Conservation (phyloP, 2,329 filamentous ascomycete species). For the Claviceps africana region DNA sequence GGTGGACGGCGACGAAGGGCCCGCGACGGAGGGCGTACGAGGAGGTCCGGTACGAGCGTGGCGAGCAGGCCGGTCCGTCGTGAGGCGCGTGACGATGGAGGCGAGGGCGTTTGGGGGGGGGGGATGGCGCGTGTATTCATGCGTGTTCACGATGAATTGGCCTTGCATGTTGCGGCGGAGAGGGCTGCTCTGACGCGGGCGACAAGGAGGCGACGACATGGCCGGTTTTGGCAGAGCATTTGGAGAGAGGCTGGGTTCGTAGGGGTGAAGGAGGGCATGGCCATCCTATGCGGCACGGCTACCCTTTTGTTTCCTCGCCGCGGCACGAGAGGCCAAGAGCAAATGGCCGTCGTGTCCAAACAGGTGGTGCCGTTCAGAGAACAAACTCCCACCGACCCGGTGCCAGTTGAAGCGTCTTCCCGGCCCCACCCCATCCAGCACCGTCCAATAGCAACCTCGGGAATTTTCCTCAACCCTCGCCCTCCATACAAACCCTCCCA, state of each 20-base stretch:
- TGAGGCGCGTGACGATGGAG: not conserved
- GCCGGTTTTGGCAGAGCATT: slow-evolving; percentile 19
- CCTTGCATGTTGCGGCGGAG: slow-evolving; percentile 21
- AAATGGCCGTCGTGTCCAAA: no score
- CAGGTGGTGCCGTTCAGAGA: no score
- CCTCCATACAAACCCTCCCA: not conserved
- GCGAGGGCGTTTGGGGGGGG: slow-evolving; percentile 9
- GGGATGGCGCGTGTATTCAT: not conserved
- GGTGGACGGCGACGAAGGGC: slow-evolving; percentile 11
- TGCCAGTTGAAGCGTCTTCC: not conserved
- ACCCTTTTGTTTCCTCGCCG: no score
- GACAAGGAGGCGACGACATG: slow-evolving; percentile 26
- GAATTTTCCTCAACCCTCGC: not conserved
- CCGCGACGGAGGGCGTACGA: slow-evolving; percentile 7
- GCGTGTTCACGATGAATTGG: no score
- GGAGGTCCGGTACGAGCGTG: slow-evolving; percentile 12
- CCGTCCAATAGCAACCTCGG: not conserved
- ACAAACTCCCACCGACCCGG: no score
- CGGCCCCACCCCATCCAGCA: not conserved
- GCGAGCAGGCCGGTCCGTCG: no score
- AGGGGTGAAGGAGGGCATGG: not conserved
- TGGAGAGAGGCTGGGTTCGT: slow-evolving; percentile 3
- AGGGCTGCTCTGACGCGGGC: no score
- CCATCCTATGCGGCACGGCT: no score
- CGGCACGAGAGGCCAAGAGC: no score